Base-by-base conservation (phyloP, 306 rosid genomes). In the Acacia acuminata region DNA sequence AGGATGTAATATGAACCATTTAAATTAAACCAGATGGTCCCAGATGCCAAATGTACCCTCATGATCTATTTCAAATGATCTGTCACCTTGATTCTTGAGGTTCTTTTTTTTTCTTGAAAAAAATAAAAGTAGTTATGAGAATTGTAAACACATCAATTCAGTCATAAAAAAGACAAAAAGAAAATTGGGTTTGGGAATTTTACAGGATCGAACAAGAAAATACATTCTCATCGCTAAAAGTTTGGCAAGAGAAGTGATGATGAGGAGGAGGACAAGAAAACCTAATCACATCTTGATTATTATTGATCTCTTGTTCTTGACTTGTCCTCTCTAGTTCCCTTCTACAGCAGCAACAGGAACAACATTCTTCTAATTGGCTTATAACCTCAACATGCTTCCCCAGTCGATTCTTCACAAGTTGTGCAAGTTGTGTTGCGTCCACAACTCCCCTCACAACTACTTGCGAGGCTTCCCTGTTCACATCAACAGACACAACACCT, bases 171-270 rank as follows among this genome's bases (percentile, higher is more conserved):
- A 3, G 4, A 48, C 4, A 48, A 15, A 14, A 3, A 6, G 20
- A 6, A 38, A 38, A 38, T 38, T 48, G 53, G 5, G 16, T 14
- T 16, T 3, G 14, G 53, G 14, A 48, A 15, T 38, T 56, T 90
- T 84, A 94, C 94, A 96, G 89, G 16, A 91, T 69, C 17, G 92
- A 86, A 75, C 99, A 94, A 72, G 99, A 80, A 78, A 72, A 79
- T 5, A 86, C 93, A 24, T 96, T 91, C 55, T 96, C 98, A 78
- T 96, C 99, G n/a, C 83, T 88, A 36, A 94, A 92, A 17, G 48
- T 87, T 65, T 92, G 93, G 72, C 22, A 11, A 7, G 89, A 56
- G 12, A 56, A 56, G 4, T 56, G 25, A 56, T 56, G 25, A 56
- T 20, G 93, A 60, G 93, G 87, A 61, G 94, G 86, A 82, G 92